Evolutionary conservation across 345 rosid species (phyloP), one percentile per base, ranked within the genome.

Genomic region (Jatropha curcas): DNA sequence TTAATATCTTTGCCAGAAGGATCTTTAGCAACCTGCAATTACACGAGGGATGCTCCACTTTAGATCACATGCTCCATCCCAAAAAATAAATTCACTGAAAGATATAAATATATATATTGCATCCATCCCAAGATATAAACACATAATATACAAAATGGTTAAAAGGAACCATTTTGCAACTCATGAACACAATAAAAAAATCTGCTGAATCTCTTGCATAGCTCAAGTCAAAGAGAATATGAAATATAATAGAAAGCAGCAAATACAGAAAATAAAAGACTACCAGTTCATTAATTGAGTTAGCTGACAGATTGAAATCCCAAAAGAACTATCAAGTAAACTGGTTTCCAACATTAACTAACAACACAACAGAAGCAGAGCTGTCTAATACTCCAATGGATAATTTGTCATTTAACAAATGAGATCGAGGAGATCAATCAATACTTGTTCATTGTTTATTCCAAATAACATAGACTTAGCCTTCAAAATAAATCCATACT

Each of bases 1-100:
- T 92, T 92, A 76, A 92, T 91, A 53, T 90, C 88, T 62, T 88
- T 87, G n/a, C 94, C 96, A 45, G 88, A 77, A 67, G 97, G 97
- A 65, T 92, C 90, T 72, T 92, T 85, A 16, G 97, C 97, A 76
- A 92, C 97, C 97, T 92, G 81, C 24, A 63, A 76, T 62, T 56
- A 39, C 50, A 50, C 2, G 9, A 35, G 14, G 13, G 8, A 33
- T 12, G 24, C 62, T 30, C 31, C 39, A 48, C 22, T 34, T 68
- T 27, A 61, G 63, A 68, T 19, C 39, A 43, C 7, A n/a, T n/a
- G 14, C 19, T 65, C 64, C 46, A 14, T 27, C 13, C 12, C 43
- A 1, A 10, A 41, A 39, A 24, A 41, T 2, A 39, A 14, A 31
- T 8, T 28, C 56, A 65, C 11, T 46, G 13, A 0, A 1, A 68